Percentiles rank a stretch among this genome's conserved stretches.
These are phyloP conservation scores for Arctium lappa DNA, from an alignment of 129 eudicot genomes.

Conservation along the genomic window DNA sequence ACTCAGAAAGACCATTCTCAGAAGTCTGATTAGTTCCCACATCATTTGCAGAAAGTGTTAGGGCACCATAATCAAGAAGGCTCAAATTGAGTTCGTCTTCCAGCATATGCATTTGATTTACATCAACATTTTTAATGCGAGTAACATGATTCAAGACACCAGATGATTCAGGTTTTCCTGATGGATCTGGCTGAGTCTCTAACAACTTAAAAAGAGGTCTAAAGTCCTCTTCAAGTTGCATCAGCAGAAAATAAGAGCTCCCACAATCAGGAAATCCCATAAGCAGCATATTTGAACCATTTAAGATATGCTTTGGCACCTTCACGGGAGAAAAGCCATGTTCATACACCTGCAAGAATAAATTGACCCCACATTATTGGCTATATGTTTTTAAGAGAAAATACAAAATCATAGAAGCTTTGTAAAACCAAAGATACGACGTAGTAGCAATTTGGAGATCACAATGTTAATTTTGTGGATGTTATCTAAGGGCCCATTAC, in stretches of 20 bases:
- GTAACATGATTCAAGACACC: slow-evolving; percentile 41
- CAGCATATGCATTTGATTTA: slow-evolving; percentile 62
- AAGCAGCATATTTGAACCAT: slow-evolving; percentile 64
- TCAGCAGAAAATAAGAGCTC: slow-evolving; percentile 76
- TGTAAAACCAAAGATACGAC: background rate
- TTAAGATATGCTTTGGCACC: slow-evolving; percentile 63
- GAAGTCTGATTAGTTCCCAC: slow-evolving; percentile 41
- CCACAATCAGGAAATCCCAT: slow-evolving; percentile 98
- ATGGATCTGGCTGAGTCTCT: slow-evolving; percentile 66
- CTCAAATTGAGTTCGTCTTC: slow-evolving; percentile 73
- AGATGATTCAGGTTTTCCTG: slow-evolving; percentile 54
- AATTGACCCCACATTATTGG: background rate
- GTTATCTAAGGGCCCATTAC: too few species aligned
- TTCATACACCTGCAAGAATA: slow-evolving; percentile 71
- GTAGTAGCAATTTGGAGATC: too few species aligned
- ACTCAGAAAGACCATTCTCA: slow-evolving; percentile 50
- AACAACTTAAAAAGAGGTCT: slow-evolving; percentile 69
- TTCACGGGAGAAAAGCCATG: slow-evolving; percentile 67
- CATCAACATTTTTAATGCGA: slow-evolving; percentile 57
- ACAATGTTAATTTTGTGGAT: too few species aligned
- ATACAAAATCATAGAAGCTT: background rate
- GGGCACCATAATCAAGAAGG: slow-evolving; percentile 51
- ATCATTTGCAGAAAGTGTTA: slow-evolving; percentile 34
- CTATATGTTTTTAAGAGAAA: background rate
- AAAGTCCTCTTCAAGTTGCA: slow-evolving; percentile 87